phyloP scores from a whole-genome alignment of 257 asterid genomes.

The Leptodermis oblonga region DNA sequence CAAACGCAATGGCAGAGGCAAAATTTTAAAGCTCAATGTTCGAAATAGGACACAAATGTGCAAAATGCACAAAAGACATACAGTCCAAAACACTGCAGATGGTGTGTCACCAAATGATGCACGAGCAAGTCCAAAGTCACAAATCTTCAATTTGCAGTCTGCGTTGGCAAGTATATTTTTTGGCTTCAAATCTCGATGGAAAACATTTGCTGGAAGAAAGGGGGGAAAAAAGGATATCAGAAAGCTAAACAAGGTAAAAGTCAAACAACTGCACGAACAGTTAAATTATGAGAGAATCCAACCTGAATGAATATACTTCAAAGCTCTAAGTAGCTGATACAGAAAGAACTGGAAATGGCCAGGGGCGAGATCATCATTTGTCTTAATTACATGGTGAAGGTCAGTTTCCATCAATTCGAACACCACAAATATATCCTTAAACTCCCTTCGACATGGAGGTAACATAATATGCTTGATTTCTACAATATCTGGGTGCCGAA shows the following conservation, averaged over 20 bases:
- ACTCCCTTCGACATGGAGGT: conserved; percentile 94
- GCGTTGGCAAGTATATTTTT: conserved; percentile 97
- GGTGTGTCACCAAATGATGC: conserved; percentile 91
- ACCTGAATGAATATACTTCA: conserved; percentile 93
- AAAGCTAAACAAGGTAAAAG: conserved; percentile 2
- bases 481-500: conserved; percentile 91
- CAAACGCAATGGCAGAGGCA: background rate
- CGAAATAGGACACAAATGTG: background rate
- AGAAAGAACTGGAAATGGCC: conserved; percentile 95
- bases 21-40: background rate
- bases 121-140: conserved; percentile 99
- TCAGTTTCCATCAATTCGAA: conserved; percentile 99
- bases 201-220: conserved; percentile 72
- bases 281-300: conserved; percentile 12
- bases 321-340: conserved; percentile 94
- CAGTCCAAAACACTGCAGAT: conserved; percentile 98
- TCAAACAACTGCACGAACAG: background rate
- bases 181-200: conserved; percentile 92
- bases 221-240: conserved; percentile 27
- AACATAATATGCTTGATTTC: conserved; percentile 91
- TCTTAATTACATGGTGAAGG: conserved; percentile 87
- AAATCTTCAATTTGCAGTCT: conserved; percentile 93
- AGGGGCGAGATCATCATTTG: conserved; percentile 87
- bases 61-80: conserved; percentile 35
- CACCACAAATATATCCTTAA: conserved; percentile 91